Evolutionary conservation across 192 early-diverging fungal genomes (phyloP).

Genomic region (Podila clonocystis): DNA sequence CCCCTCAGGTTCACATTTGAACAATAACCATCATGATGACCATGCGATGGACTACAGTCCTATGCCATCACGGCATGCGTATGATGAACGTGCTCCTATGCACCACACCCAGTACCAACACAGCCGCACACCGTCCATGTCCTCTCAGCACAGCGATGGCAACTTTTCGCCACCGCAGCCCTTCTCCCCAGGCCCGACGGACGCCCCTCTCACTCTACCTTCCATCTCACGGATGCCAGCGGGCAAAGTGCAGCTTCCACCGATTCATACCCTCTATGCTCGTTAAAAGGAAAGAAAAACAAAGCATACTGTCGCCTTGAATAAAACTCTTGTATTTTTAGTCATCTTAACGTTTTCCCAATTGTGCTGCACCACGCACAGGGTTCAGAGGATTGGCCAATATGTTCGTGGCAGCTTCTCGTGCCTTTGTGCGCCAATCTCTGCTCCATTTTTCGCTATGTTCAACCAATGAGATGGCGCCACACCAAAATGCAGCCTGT

Average conservation of each 20-base stretch:
- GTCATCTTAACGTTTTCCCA: no score
- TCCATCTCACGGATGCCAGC: background rate
- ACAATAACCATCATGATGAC: no score
- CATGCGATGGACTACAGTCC: no score
- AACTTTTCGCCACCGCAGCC: constrained; percentile 32
- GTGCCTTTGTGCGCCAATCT: no score
- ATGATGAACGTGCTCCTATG: background rate
- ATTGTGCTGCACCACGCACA: no score
- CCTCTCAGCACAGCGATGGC: constrained; percentile 36
- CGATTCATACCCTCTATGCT: constrained; percentile 34
- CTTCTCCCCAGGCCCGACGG: constrained; percentile 9
- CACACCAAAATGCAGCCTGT: background rate
- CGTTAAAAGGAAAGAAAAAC: background rate
- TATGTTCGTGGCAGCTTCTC: no score
- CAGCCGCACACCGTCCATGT: constrained; percentile 42
- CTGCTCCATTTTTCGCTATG: background rate
- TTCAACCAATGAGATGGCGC: background rate
- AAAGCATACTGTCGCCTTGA: background rate
- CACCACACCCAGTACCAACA: background rate
- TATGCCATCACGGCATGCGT: no score
- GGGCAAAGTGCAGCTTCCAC: constrained; percentile 23
- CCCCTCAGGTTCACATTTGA: no score
- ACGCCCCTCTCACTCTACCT: background rate
- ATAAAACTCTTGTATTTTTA: background rate
- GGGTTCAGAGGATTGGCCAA: no score